Base-by-base conservation (phyloP, 768 basidiomycete species). In the Hemileccinum rubropunctum region DNA sequence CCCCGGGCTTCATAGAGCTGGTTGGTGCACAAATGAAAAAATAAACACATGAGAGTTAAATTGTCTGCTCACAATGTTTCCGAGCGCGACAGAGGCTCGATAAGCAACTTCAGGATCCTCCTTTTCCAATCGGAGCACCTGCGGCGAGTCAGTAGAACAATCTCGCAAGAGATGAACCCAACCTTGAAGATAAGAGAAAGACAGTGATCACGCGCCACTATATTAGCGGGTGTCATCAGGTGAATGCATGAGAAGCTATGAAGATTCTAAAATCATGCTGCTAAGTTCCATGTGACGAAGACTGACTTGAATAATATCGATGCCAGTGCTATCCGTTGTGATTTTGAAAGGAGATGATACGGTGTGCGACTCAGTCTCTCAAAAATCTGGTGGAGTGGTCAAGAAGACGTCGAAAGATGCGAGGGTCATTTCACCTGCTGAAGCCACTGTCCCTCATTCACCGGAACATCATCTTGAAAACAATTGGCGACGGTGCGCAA, bases 221-320 rank as follows among this genome's bases (percentile, higher is more conserved):
- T 49, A 21, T 73, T 67, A 13, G 83, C 63, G 11, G 74, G 69
- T 28, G 71, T 65, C 34, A 68, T 71, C 38, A 86, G 62, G 18
- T 69, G 66, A 32, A 83, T 63, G 57, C 86, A 88, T 2, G 88
- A 90, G 49, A 86, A 68, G 61, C 88, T 90, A n/a, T 9, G 20
- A 38, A 27, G 20, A 40, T 45, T 39, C n/a, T 59, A 52, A 40
- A 48, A 45, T 26, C 32, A 26, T 13, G 8, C 33, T 18, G 17
- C 35, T 10, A 14, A 51, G 32, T 41, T 42, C 17, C 12, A 23
- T 32, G 28, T 33, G 17, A 50, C 30, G 12, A 15, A 28, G 15
- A 76, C 88, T 59, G 58, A 98, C 95, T 98, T 98, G 71, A 98
- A 84, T 28, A 90, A 68, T 32, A 94, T 71, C 0, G 94, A 95